phyloP scores from a whole-genome alignment of 495 filamentous ascomycete species.

The Acidiella bohemica region DNA sequence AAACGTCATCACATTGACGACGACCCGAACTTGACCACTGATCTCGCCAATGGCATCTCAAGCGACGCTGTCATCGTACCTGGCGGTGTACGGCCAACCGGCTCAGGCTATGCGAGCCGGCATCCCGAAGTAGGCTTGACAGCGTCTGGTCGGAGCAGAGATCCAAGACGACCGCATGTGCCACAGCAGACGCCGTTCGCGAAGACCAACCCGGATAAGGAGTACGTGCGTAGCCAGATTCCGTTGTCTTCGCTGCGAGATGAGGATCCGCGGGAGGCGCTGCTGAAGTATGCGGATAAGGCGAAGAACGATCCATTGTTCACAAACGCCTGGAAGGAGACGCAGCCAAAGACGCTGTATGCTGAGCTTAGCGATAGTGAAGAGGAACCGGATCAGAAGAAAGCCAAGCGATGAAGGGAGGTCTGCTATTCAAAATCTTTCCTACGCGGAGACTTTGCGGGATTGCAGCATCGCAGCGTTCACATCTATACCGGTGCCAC shows the following conservation, averaged over 20 bases:
- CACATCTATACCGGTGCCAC: too few relatives aligned
- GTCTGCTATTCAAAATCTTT: too few relatives aligned
- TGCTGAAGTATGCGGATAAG: conserved; percentile 89
- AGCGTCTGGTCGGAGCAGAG: conserved; percentile 62
- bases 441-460: too few relatives aligned
- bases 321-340: conserved; percentile 81
- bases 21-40: conserved; percentile 70
- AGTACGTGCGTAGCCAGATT: conserved; percentile 74
- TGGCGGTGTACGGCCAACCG: conserved; percentile 35
- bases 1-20: conserved; percentile 94
- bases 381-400: conserved; percentile 35
- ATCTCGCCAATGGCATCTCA: conserved; percentile 61
- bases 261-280: conserved; percentile 87
- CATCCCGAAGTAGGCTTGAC: conserved; percentile 62
- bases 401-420: conserved; percentile 8
- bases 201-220: conserved; percentile 79
- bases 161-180: conserved; percentile 67
- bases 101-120: conserved; percentile 45
- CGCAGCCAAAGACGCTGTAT: conserved; percentile 87
- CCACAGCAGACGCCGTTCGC: conserved; percentile 82
- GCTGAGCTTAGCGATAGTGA: conserved; percentile 88
- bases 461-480: too few relatives aligned
- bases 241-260: conserved; percentile 90
- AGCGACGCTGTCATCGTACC: conserved; percentile 63
- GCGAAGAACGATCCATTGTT: conserved; percentile 89